Percentiles rank a stretch among this genome's conserved stretches.
These are phyloP conservation scores for Hymenoscyphus repandus DNA, from an alignment of 2,329 filamentous ascomycete species.

Conservation along the genomic window DNA sequence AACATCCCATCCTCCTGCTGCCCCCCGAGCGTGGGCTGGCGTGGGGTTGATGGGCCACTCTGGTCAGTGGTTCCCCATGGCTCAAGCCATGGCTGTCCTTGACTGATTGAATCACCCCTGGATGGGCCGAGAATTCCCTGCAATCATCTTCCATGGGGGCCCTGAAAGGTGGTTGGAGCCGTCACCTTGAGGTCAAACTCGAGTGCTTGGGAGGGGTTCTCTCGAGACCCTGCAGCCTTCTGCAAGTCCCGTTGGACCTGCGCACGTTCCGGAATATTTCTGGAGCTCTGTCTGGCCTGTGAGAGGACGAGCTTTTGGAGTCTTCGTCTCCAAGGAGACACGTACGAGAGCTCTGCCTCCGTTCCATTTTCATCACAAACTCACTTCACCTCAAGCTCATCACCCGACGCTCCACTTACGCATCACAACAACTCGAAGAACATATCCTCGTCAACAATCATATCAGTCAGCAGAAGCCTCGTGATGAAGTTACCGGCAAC, in stretches of 20 bases:
- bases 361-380: not conserved
- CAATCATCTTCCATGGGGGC: not conserved
- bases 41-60: not conserved
- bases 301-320: too few relatives aligned
- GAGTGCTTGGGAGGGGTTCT: too few relatives aligned
- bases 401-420: too few relatives aligned
- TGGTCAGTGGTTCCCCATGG: not conserved
- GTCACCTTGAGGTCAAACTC: not conserved
- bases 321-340: not conserved
- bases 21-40: not conserved
- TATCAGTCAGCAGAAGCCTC: not conserved
- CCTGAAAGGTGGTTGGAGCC: not conserved
- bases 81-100: not conserved
- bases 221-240: too few relatives aligned
- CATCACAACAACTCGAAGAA: not conserved
- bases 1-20: not conserved
- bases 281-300: too few relatives aligned
- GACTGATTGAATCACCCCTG: not conserved
- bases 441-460: not conserved
- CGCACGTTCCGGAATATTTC: conserved; percentile 5
- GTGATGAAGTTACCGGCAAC: not conserved
- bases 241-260: conserved; percentile 6
- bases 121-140: not conserved
- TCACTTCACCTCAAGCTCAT: too few relatives aligned
- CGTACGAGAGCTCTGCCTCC: not conserved